Conservation (phyloP, 371 early-diverging fungal genomes). For the Capillidium rhysosporum region DNA sequence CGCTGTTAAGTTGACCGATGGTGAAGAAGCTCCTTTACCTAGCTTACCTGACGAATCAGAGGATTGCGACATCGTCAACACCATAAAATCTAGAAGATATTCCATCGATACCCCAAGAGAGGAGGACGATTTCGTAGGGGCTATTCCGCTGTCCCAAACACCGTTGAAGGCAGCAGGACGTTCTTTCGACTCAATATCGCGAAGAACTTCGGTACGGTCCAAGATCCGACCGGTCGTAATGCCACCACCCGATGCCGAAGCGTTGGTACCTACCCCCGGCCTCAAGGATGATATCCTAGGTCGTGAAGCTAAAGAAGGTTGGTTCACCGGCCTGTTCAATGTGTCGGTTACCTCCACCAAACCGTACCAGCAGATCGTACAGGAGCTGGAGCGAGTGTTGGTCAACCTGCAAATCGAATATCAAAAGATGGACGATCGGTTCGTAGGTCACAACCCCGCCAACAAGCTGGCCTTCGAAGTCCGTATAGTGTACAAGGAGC, state of each 20-base stretch:
- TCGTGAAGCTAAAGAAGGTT: slow-evolving; percentile 2
- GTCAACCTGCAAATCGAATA: not conserved
- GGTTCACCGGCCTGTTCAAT: slow-evolving; percentile 7
- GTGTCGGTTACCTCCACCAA: slow-evolving; percentile 2
- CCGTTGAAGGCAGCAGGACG: slow-evolving; percentile 2
- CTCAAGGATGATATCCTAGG: not conserved
- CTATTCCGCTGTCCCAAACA: slow-evolving; percentile 4
- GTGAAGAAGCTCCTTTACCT: too few species aligned
- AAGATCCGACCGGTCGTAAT: slow-evolving; percentile 5
- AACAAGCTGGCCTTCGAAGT: slow-evolving; percentile 6
- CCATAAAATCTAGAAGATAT: not conserved
- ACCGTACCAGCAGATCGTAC: slow-evolving; percentile 6
- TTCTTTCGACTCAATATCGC: slow-evolving; percentile 6
- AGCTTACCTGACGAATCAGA: not conserved
- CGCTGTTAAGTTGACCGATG: not conserved
- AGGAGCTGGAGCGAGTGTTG: slow-evolving; percentile 6
- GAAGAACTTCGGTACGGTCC: not conserved
- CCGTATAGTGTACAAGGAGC: slow-evolving; percentile 1
- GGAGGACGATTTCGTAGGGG: slow-evolving; percentile 1
- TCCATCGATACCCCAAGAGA: not conserved
- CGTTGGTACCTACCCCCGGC: not conserved
- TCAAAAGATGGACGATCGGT: not conserved
- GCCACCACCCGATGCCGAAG: not conserved
- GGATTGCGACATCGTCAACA: not conserved
- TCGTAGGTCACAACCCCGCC: not conserved